A percentile compares a stretch with the other conserved stretches of the same genome.
phyloP scores from a whole-genome alignment of 495 filamentous ascomycete species.

The Cairneyella variabilis region DNA sequence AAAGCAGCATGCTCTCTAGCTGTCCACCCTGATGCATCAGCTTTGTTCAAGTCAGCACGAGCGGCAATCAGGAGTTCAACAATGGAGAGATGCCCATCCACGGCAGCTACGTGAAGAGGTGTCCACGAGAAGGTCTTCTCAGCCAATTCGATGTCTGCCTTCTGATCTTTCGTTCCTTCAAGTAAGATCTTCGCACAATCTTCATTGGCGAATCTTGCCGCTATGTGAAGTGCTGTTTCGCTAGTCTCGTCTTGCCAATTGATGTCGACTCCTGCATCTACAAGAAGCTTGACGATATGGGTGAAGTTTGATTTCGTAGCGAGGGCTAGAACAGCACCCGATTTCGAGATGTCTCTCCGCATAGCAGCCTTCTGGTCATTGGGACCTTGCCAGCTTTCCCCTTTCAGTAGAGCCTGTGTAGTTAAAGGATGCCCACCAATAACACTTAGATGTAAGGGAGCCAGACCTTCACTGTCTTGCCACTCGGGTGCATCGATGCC shows the following conservation, averaged over 20 bases:
- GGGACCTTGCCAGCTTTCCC: conserved; percentile 67
- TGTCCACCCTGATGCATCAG: conserved; percentile 90
- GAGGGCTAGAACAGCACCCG: conserved; percentile 84
- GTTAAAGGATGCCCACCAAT: conserved; percentile 87
- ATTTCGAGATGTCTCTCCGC: conserved; percentile 69
- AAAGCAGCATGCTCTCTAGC: conserved; percentile 89
- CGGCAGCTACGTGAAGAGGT: conserved; percentile 83
- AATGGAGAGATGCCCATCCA: conserved; percentile 74
- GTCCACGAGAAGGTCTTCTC: conserved; percentile 93
- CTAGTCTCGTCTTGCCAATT: conserved; percentile 91
- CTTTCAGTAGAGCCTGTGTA: conserved; percentile 72
- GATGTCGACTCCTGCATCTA: conserved; percentile 87
- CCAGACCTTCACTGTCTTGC: conserved; percentile 91
- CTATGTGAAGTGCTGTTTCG: conserved; percentile 91
- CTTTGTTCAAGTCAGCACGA: conserved; percentile 66
- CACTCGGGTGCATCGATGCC: conserved; percentile 82
- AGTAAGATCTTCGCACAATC: conserved; percentile 75
- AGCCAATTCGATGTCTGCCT: conserved; percentile 68
- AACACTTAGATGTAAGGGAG: conserved; percentile 87
- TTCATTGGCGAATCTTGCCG: conserved; percentile 80
- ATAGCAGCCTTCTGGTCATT: conserved; percentile 55
- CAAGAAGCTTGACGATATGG: conserved; percentile 77
- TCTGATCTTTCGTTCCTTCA: conserved; percentile 62
- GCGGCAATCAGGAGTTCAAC: conserved; percentile 68
- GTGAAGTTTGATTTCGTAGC: conserved; percentile 82